Percentiles rank a stretch among this genome's conserved stretches.
Evolutionary conservation across 2,329 filamentous ascomycete genomes (phyloP).

Genomic region (Sporothrix humicola): DNA sequence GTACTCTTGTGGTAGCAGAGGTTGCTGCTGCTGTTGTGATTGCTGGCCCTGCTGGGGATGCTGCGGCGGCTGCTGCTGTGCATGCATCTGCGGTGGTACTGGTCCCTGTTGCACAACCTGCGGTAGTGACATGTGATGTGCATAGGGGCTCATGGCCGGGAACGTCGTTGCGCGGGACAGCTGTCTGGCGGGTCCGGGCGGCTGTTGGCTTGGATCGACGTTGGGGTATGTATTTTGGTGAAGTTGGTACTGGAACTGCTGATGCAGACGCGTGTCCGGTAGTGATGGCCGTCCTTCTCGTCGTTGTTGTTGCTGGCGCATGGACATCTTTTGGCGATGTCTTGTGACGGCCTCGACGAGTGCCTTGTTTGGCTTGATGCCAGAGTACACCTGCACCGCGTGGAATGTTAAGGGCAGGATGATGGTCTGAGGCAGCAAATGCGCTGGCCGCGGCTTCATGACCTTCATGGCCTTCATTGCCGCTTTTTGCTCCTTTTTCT

Average conservation of each 20-base stretch:
- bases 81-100: not conserved
- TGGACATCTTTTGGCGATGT: conserved; percentile 37
- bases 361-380: conserved; percentile 78
- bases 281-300: conserved; percentile 13
- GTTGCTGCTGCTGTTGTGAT: conserved; percentile 12
- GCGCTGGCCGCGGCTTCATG: conserved; percentile 41
- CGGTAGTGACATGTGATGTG: not conserved
- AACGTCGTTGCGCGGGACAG: not conserved
- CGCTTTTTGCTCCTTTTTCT: conserved; percentile 35
- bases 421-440: conserved; percentile 67
- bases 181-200: not conserved
- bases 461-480: conserved; percentile 47
- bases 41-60: not conserved
- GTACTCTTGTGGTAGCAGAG: not conserved
- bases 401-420: conserved; percentile 79
- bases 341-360: conserved; percentile 67
- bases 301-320: conserved; percentile 25
- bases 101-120: not conserved
- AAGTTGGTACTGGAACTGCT: conserved; percentile 18
- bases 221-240: not conserved
- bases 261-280: conserved; percentile 33
- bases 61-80: not conserved
- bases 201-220: not conserved
- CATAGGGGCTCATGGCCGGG: not conserved
- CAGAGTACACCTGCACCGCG: conserved; percentile 79